Evolutionary conservation across 192 early-diverging fungal genomes (phyloP), one percentile per base, ranked within the genome.

Genomic region (Kappamyces sp.): DNA sequence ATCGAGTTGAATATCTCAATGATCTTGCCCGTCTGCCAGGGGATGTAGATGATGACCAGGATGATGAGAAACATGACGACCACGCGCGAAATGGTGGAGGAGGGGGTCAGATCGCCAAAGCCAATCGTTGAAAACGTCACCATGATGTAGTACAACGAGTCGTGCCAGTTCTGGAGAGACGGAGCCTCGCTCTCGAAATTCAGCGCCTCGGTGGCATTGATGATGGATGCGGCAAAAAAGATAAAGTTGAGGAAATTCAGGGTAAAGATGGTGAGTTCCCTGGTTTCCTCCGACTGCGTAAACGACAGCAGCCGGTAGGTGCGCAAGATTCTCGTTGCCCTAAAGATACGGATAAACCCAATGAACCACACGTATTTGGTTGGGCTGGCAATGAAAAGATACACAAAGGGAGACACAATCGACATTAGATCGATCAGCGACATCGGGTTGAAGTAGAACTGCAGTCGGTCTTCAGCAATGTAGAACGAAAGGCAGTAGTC

Each of bases 81-180:
- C 10, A 80, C 53, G 6, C 78, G 66, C 0, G 74, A 76, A 7
- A 70, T 63, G n/a, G 64, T 68, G 2, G 74, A 73, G 2, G 66
- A 63, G 3, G 78, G 78, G 1, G 78, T 76, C 15, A 80, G 62
- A 48, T 80, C 78, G 5, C 78, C 78, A 63, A 80, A 80, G 2
- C 78, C 78, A 48, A 80, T 80, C 2, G 78, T 80, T 47, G 71
- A 69, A 66, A 79, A 76, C 0, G 72, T 76, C 8, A 80, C 78
- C 74, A 80, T 76, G 50, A 80, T 80, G 50, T 80, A 80, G 51
- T 80, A 80, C 47, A 80, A 60, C 48, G 67, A 68, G 54, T 80
- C 78, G 46, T 80, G 78, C 78, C 78, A 80, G 43, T 66, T 69
- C 10, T 36, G 55, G 32, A 80, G 52, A n/a, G 65, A 49, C 10